Evolutionary conservation across 495 filamentous ascomycete species (phyloP).

Genomic region (Neurospora sp.): DNA sequence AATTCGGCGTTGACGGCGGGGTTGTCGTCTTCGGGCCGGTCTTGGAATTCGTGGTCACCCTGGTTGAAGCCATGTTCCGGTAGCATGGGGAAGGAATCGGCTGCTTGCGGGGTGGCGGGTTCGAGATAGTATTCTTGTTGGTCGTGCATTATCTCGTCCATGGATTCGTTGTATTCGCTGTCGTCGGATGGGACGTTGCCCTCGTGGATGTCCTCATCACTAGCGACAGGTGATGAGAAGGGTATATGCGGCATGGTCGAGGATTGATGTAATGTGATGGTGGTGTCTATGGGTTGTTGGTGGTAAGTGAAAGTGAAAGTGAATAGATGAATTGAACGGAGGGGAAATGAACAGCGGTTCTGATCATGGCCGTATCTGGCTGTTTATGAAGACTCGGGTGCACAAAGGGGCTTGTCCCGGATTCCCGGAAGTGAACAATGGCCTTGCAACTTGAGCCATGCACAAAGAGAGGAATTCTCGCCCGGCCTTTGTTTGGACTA

Average conservation of each 20-base stretch:
- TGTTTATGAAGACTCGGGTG: neutral
- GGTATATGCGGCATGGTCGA: neutral
- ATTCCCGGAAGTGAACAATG: neutral
- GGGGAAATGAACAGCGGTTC: too few relatives aligned
- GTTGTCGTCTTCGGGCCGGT: neutral
- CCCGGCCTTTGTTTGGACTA: neutral
- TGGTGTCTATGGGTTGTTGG: too few relatives aligned
- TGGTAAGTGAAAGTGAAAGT: neutral
- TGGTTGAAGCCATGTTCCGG: neutral
- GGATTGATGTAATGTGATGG: neutral
- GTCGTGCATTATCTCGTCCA: neutral
- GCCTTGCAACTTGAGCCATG: neutral
- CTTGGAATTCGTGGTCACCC: neutral
- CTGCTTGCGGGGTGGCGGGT: neutral
- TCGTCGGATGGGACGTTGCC: neutral
- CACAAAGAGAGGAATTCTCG: neutral
- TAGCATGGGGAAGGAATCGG: neutral
- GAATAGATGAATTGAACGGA: neutral
- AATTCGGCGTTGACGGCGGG: neutral
- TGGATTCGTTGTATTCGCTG: neutral
- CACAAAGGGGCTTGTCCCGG: neutral
- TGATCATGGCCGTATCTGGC: neutral
- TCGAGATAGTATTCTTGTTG: neutral
- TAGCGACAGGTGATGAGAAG: neutral
- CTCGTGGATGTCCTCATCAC: too few relatives aligned